phyloP scores from a whole-genome alignment of 352 stramenopile genomes.

The Globisporangium paddicum region DNA sequence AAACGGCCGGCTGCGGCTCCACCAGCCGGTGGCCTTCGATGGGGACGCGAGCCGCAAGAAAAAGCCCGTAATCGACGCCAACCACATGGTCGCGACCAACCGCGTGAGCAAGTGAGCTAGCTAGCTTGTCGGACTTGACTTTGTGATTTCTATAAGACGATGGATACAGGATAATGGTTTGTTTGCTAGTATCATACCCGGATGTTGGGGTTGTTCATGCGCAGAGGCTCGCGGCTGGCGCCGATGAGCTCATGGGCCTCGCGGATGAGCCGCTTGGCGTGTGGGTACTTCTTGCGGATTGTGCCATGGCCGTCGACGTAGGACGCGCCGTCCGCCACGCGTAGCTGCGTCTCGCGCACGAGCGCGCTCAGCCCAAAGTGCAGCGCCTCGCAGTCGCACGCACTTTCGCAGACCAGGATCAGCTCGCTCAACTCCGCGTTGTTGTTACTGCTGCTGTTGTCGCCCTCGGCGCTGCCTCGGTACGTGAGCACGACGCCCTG shows the following conservation, averaged over 20 bases:
- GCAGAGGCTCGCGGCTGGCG: constrained; percentile 11
- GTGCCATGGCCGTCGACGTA: constrained; percentile 61
- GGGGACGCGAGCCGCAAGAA: no score
- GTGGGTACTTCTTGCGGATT: constrained; percentile 56
- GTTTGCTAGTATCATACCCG: no score
- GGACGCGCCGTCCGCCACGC: constrained; percentile 38
- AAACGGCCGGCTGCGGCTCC: constrained; percentile 81
- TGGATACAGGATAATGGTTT: no score
- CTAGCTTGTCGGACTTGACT: no score
- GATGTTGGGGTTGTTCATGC: neutral
- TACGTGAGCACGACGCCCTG: constrained; percentile 42
- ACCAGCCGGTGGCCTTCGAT: no score
- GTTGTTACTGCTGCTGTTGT: neutral
- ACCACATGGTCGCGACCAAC: constrained; percentile 81
- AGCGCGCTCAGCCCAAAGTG: constrained; percentile 46
- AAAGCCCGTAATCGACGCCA: constrained; percentile 67
- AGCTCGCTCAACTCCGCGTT: constrained; percentile 24
- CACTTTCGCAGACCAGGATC: constrained; percentile 59
- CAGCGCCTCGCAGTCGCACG: constrained; percentile 53
- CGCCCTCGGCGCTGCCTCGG: constrained; percentile 13
- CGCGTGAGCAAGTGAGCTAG: constrained; percentile 36
- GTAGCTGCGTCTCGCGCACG: constrained; percentile 31
- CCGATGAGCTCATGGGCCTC: constrained; percentile 45
- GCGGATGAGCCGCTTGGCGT: constrained; percentile 57
- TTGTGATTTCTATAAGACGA: neutral